Base-by-base conservation (phyloP, 495 filamentous ascomycete genomes). In the Trichoderma virens region DNA sequence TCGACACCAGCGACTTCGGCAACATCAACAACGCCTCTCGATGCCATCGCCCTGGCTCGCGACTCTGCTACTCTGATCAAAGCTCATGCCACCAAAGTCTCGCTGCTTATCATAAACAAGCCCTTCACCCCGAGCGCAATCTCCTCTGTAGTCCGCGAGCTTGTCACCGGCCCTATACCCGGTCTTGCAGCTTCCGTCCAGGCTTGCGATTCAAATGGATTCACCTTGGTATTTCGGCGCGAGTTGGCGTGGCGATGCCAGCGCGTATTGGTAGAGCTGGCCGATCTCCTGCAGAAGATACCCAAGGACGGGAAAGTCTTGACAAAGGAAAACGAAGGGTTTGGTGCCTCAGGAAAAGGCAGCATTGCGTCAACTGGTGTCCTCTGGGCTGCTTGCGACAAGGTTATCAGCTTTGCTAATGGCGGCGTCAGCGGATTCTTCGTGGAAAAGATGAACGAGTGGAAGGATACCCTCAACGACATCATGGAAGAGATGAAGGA, bases 81-180 rank as follows among this genome's bases (percentile, higher is more conserved):
- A 70, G 89, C 92, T 0, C 91, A 96, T 69, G 83, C 86, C 6
- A 97, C 92, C 35, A 95, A 94, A 61, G 82, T 97, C 28, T 91
- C 89, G 0, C 85, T 97, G 18, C 82, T 97, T 2, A 82, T 92
- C 2, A 89, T 95, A 68, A 94, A 87, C 64, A 82, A 87, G 18
- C 92, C 92, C 0, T 94, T 95, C 73, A 92, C 92, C 0, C 85
- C 88, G 5, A 84, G 88, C 0, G 92, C 90, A 16, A 83, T 94
- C 32, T 73, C 65, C 56, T 85, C 77, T 14, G 83, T 93, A 16
- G 76, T 96, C 7, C 81, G 82, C 8, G 84, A 88, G 25, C 74
- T 93, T 5, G 81, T 84, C 38, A 80, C 83, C 25, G 83, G 83
- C 11, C 84, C 87, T 7, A 79, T 96, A 0, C 89, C 90, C 3